A percentile compares a stretch with the other conserved stretches of the same genome.
phyloP scores from a whole-genome alignment of 176 grass and related monocot species.

The Saccharum spontaneum region DNA sequence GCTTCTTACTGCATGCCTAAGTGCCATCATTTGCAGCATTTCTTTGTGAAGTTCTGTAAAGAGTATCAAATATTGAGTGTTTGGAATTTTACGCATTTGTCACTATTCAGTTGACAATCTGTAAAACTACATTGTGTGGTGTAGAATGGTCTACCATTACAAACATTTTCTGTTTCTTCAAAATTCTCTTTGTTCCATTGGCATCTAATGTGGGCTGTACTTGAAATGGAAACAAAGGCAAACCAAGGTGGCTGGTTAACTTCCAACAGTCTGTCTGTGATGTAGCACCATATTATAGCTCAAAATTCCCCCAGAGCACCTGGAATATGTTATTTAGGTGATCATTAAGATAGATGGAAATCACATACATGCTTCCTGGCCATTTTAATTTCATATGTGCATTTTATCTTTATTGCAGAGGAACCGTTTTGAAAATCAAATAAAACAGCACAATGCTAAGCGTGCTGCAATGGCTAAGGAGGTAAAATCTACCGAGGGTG shows the following conservation, averaged over 20 bases:
- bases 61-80: not conserved
- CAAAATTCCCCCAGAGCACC: not conserved
- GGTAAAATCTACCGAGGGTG: slow-evolving; percentile 53
- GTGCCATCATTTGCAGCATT: not conserved
- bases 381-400: slow-evolving; percentile 1
- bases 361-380: not conserved
- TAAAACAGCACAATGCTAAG: slow-evolving; percentile 93
- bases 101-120: slow-evolving; percentile 7
- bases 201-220: not conserved
- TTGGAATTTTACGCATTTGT: not conserved
- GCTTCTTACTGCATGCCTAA: slow-evolving; percentile 14
- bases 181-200: not conserved
- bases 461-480: slow-evolving; percentile 54
- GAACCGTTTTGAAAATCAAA: slow-evolving; percentile 88
- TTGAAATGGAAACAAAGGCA: not conserved
- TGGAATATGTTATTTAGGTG: not conserved
- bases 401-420: slow-evolving; percentile 52
- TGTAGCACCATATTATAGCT: not conserved
- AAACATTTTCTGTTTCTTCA: not conserved
- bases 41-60: not conserved
- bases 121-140: not conserved
- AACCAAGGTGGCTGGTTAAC: not conserved
- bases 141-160: not conserved
- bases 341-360: slow-evolving; percentile 15
- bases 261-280: not conserved